Evolutionary conservation across 129 eudicot species (phyloP), one percentile per base, ranked within the genome.

Genomic region (Apium graveolens): DNA sequence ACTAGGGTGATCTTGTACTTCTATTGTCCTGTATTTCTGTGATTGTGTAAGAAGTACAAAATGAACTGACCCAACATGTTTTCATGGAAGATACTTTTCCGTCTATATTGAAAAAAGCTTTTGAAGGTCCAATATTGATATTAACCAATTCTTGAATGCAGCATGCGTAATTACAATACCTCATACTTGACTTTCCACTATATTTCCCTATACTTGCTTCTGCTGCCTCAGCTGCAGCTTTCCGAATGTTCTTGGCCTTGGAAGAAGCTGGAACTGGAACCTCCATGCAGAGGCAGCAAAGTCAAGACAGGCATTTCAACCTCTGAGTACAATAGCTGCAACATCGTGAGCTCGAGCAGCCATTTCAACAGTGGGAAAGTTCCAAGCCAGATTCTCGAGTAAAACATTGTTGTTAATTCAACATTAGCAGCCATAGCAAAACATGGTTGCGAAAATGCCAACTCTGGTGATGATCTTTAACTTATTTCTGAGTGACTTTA

Each of bases 201-300:
- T n/a, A n/a, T n/a, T n/a, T n/a, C n/a, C n/a, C n/a, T n/a, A n/a
- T n/a, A n/a, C n/a, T n/a, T n/a, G 83, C 87, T 75, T 90, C 96
- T 0, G 96, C 93, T 3, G 97, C 97, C 81, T 79, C 86, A 5
- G 96, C 89, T 0, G 96, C 97, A 1, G 96, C 90, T 37, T 78
- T 84, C 75, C 87, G 97, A 46, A 92, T 92, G 78, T 90, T 90
- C 81, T 92, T 90, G 12, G 88, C 74, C 1, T 81, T 81, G 11
- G 83, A 24, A 16, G 88, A 81, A 3, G 85, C 88, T 13, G 92
- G 96, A 70, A 88, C 85, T 1, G 93, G 90, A 74, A 85, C 42
- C 92, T 70, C 78, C 89, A 83, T 1, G 90, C 44, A 0, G 91
- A 90, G 77, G 90, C 93, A 0, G 91, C 91, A 78, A 92, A 92